phyloP scores from a whole-genome alignment of 2,329 filamentous ascomycete species.

The Clonostachys solani region DNA sequence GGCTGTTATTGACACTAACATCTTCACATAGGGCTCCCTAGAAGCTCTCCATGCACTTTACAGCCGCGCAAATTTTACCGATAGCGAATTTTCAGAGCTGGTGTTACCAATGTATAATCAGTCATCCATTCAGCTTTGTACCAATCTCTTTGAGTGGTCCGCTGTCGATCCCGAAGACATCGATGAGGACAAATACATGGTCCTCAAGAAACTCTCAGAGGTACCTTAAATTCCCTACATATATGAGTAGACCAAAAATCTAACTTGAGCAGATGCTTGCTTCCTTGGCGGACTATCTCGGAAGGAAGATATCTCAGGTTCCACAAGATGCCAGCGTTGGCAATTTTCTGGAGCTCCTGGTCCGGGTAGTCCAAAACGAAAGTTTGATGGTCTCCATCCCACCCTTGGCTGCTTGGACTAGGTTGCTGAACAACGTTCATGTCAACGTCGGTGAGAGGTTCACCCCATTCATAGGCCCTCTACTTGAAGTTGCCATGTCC shows the following conservation, averaged over 20 bases:
- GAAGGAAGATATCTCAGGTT: conserved; percentile 67
- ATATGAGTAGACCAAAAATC: neutral
- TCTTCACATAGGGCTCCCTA: conserved; percentile 60
- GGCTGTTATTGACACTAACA: neutral
- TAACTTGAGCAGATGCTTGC: conserved; percentile 64
- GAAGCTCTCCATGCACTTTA: conserved; percentile 84
- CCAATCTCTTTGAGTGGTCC: conserved; percentile 75
- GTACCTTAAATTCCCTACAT: conserved; percentile 35
- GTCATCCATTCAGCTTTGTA: conserved; percentile 67
- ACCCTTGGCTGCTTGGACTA: conserved; percentile 84
- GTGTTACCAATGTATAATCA: conserved; percentile 75
- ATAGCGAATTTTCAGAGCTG: conserved; percentile 74
- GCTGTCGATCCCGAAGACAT: conserved; percentile 75
- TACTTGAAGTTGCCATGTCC: conserved; percentile 79
- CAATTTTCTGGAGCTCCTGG: conserved; percentile 74
- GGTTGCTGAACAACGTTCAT: conserved; percentile 68
- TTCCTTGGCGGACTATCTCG: conserved; percentile 78
- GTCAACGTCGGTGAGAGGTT: conserved; percentile 61
- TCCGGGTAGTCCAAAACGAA: conserved; percentile 74
- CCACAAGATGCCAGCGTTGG: conserved; percentile 62
- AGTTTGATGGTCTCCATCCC: conserved; percentile 94
- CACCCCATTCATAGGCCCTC: conserved; percentile 62
- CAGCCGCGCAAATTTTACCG: conserved; percentile 66
- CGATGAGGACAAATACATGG: conserved; percentile 86
- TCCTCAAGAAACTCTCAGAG: conserved; percentile 93